Conservation (phyloP, 1,139 yeast genomes). For the Pichia sp. region DNA sequence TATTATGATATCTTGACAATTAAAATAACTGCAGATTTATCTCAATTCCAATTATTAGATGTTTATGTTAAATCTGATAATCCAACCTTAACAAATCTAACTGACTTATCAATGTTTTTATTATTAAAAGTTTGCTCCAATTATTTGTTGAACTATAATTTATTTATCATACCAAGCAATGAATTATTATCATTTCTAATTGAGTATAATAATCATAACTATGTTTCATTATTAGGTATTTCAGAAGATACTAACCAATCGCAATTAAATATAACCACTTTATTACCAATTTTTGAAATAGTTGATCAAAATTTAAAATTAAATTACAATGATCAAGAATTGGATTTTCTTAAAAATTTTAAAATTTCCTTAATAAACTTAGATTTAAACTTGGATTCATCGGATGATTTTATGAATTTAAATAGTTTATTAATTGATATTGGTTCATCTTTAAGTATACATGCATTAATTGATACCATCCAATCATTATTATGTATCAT, state of each 20-base stretch:
- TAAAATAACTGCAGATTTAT: neutral
- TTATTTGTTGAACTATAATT: constrained; percentile 8
- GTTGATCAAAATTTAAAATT: constrained; percentile 34
- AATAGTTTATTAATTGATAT: constrained; percentile 21
- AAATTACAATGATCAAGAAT: constrained; percentile 27
- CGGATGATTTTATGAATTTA: constrained; percentile 18
- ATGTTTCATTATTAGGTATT: constrained; percentile 11
- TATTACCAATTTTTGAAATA: constrained; percentile 29
- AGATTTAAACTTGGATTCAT: constrained; percentile 15
- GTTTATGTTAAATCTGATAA: constrained; percentile 3
- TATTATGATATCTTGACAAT: constrained; percentile 6
- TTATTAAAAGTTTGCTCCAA: constrained; percentile 5
- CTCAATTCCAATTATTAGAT: constrained; percentile 4
- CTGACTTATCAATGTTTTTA: constrained; percentile 11
- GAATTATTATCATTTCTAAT: constrained; percentile 2
- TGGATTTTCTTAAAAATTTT: constrained; percentile 26
- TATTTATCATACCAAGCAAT: constrained; percentile 1
- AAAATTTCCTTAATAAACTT: constrained; percentile 24
- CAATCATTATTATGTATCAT: constrained; percentile 20
- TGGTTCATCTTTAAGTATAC: constrained; percentile 25
- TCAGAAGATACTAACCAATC: neutral
- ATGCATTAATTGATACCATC: constrained; percentile 24
- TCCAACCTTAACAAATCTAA: neutral
- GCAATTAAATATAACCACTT: constrained; percentile 7
- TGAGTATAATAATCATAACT: constrained; percentile 8